Conservation (phyloP, 108 stramenopile genomes). For the Asterionellopsis glacialis region DNA sequence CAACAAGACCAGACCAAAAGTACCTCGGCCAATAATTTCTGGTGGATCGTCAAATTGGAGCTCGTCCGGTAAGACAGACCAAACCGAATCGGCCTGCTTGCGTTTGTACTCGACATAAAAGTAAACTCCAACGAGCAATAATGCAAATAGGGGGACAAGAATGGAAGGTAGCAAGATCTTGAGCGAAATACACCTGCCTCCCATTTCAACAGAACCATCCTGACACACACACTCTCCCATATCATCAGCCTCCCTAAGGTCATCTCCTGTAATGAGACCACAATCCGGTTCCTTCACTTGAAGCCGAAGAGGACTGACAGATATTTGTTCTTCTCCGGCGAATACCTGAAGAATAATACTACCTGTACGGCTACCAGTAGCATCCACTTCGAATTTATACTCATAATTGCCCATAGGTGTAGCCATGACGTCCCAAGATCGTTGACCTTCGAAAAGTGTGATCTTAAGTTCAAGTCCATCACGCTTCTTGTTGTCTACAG, state of each 20-base stretch:
- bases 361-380: not conserved
- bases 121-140: not conserved
- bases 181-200: not conserved
- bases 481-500: conserved; percentile 13
- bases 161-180: conserved; percentile 2
- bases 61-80: conserved; percentile 34
- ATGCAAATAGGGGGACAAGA: not conserved
- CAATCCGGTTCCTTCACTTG: conserved; percentile 11
- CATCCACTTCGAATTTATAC: not conserved
- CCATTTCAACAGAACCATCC: not conserved
- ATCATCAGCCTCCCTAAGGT: conserved; percentile 7
- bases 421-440: not conserved
- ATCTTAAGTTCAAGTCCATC: not conserved
- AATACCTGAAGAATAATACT: conserved; percentile 21
- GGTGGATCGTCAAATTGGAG: conserved; percentile 37
- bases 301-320: conserved; percentile 24
- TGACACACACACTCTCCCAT: conserved; percentile 6
- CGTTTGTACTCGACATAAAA: conserved; percentile 18
- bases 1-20: conserved; percentile 31
- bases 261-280: conserved; percentile 9
- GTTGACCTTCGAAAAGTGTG: not conserved
- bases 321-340: conserved; percentile 21
- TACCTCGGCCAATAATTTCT: conserved; percentile 28
- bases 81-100: conserved; percentile 31
- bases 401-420: not conserved